A percentile compares a stretch with the other conserved stretches of the same genome.
These are phyloP conservation scores for Lycium barbarum DNA, from an alignment of 257 asterid genomes.

Conservation along the genomic window DNA sequence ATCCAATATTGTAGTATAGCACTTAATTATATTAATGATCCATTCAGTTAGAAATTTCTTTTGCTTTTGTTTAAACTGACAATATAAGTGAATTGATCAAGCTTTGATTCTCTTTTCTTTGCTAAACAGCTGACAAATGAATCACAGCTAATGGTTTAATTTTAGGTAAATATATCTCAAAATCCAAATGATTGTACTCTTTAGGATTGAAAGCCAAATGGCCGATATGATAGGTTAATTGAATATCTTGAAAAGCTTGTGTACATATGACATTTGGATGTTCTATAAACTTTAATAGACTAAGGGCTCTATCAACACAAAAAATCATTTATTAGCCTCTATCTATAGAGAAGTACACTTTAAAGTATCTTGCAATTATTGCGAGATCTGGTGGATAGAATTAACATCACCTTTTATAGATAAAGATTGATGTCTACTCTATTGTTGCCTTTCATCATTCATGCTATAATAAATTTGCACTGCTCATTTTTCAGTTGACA, in stretches of 20 bases:
- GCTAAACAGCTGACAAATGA: not conserved
- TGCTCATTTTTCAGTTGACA: too few species aligned
- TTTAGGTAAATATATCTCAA: not conserved
- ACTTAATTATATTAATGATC: not conserved
- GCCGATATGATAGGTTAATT: not conserved
- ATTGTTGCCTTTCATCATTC: not conserved
- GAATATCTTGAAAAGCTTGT: not conserved
- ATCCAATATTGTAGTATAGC: not conserved
- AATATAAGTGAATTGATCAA: not conserved
- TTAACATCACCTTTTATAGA: slow-evolving; percentile 16
- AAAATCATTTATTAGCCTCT: not conserved
- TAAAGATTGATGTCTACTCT: slow-evolving; percentile 14
- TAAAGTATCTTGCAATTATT: not conserved
- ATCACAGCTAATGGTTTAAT: not conserved
- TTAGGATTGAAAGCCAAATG: not conserved
- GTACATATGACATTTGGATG: not conserved
- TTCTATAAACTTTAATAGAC: not conserved
- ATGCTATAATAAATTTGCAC: not conserved
- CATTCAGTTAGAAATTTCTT: not conserved
- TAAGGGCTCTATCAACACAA: not conserved
- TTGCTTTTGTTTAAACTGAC: not conserved
- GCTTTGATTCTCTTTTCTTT: not conserved
- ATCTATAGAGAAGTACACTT: not conserved
- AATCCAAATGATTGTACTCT: too few species aligned
- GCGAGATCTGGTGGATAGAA: not conserved